Evolutionary conservation across 345 rosid genomes (phyloP), one percentile per base, ranked within the genome.

Genomic region (Bretschneidera sinensis): DNA sequence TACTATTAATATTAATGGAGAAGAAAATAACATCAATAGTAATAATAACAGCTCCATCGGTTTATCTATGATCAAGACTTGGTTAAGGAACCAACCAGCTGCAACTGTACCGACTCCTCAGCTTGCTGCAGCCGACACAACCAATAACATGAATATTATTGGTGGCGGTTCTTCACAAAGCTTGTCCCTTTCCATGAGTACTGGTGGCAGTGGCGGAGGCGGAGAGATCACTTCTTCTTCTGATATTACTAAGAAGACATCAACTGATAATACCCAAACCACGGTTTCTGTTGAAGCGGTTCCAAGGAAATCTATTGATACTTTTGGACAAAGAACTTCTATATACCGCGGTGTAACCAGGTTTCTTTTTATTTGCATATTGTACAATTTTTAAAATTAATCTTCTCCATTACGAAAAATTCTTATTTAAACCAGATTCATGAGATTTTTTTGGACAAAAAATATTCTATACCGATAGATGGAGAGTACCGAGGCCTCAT

Each of bases 291-390:
- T 63, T 54, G 85, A 80, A 61, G 78, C 74, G 51, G 65, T 72
- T 60, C 79, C 92, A 1, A 83, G 80, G 74, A 86, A 86, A 72
- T 78, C 88, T 31, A 60, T 82, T 51, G 98, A 86, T 55, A 83
- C 87, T 23, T 92, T 92, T 63, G 98, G 98, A 22, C 98, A 92
- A 65, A 75, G 98, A 61, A 92, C 98, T 31, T 89, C 98, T 60
- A 87, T 92, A 17, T 92, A 92, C 68, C 95, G 96, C 39, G 96
- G 98, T 55, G 96, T 92, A 56, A 92, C 96, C 52, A 92, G 96
- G 96, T 88, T 48, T 51, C 16, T 39, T 7, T 9, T 5, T 5
- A 4, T 5, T 11, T 39, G 2, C 1, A 5, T 39, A 13, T 39
- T 14, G 16, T n/a, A n/a, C n/a, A n/a, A n/a, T n/a, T n/a, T n/a